Base-by-base conservation (phyloP, 2,329 filamentous ascomycete species). In the Clarireedia homoeocarpa region DNA sequence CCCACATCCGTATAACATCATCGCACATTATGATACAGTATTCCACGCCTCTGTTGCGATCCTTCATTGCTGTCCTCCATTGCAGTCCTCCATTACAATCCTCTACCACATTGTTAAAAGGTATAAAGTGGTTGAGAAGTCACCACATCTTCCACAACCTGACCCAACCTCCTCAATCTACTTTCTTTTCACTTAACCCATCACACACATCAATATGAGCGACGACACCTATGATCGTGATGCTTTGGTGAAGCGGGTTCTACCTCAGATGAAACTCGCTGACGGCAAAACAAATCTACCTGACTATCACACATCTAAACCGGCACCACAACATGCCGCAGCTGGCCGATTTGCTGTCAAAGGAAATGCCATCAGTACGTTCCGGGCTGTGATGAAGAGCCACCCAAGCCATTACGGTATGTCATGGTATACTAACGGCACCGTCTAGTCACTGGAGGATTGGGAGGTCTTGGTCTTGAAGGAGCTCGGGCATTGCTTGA, bases 401-500 rank as follows among this genome's bases (percentile, higher is more conserved):
- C 10, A 34, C 12, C 1, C 10, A 12, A 34, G 30, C 30, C 30
- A 34, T 14, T 34, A 3, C 30, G 3, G 30, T 34, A 34, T 6
- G 12, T n/a, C 20, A 17, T 26, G 7, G 20, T 36, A 17, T 48
- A n/a, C 45, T 53, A 49, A 53, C 9, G 17, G 0, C n/a, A 36
- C 7, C 23, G 36, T 46, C 56, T 58, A 46, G 62, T 88, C 12
- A 87, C 85, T 0, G 85, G 85, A 17, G 85, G 85, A 34, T 79
- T 82, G 14, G 86, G 86, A 4, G 82, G 78, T 10, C 73, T 88
- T 0, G 84, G 81, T 6, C 73, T 84, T 7, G 74, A 75, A 55
- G 76, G 78, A 27, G 79, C 79, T 1, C 72, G 76, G 47, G 85
- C 85, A 1, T 75, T 89, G 20, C 81, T 89, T 39, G 84, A 89